Evolutionary conservation across 768 basidiomycete species (phyloP), one percentile per base, ranked within the genome.

Genomic region (Leccinum subgranulosum): DNA sequence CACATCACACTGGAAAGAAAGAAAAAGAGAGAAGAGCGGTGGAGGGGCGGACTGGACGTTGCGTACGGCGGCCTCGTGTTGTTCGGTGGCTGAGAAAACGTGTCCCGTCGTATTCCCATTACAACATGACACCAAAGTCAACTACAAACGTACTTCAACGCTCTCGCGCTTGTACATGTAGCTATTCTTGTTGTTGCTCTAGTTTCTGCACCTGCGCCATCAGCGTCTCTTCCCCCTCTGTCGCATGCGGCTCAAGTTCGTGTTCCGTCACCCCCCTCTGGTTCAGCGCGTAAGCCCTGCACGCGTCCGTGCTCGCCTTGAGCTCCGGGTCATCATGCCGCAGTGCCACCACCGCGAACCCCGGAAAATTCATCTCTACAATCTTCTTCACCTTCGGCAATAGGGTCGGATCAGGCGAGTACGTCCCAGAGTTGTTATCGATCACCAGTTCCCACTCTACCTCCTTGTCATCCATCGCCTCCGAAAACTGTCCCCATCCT

Each of bases 371-470:
- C 64, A 80, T 79, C 72, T 90, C 84, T 51, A 94, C 67, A 27
- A 90, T 74, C 60, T 75, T 77, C 66, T 83, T 81, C 56, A 92
- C 69, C 45, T 76, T 68, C 0, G 87, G 85, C 2, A 94, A 73
- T 61, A 92, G 65, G 53, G 64, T 70, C 53, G 79, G 77, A 66
- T 90, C 83, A 1, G 92, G 92, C 31, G 89, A 80, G 68, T 94
- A 93, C 52, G 91, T 94, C 50, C 92, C 92, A 63, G 84, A 86
- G 66, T 89, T 88, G 65, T 94, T 94, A 69, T 94, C 92, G 65
- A 94, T 83, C 60, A 92, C 85, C 31, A 94, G 70, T 70, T 94
- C 90, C 88, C 92, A 94, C 31, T 75, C 69, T 46, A 87, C 84
- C 6, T 80, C 75, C 4, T 76, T 76, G 61, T 89, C 88, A 2